Conservation (phyloP, 192 early-diverging fungal genomes). For the Coemansia erecta region DNA sequence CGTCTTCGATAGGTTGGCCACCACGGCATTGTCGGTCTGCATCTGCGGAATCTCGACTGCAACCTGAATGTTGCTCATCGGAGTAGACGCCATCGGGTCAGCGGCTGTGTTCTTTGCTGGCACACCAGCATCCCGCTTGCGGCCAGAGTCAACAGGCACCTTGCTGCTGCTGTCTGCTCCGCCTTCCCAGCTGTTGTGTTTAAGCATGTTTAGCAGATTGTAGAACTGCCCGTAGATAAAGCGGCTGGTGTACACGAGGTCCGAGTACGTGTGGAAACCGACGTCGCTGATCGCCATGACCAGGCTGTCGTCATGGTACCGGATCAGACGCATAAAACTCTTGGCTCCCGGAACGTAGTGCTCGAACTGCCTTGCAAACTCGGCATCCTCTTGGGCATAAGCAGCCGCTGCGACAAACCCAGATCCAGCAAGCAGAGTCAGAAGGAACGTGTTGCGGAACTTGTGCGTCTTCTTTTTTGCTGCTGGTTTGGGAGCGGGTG, state of each 20-base stretch:
- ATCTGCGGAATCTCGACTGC: constrained; percentile 49
- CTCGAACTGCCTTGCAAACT: constrained; percentile 61
- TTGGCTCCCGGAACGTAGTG: constrained; percentile 59
- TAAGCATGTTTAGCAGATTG: constrained; percentile 52
- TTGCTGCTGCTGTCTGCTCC: constrained; percentile 31
- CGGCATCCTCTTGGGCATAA: constrained; percentile 39
- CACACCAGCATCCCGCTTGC: constrained; percentile 5
- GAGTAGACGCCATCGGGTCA: constrained; percentile 14
- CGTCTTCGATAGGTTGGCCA: constrained; percentile 30
- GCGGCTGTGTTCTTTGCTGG: constrained; percentile 2
- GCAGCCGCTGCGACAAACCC: constrained; percentile 46
- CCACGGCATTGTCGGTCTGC: constrained; percentile 31
- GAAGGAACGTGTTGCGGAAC: constrained; percentile 34
- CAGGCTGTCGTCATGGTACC: constrained; percentile 53
- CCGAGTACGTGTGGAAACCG: constrained; percentile 58
- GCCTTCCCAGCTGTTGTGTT: constrained; percentile 47
- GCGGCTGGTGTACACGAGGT: constrained; percentile 42
- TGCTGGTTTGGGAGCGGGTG: constrained; percentile 30
- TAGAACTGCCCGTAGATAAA: constrained; percentile 53
- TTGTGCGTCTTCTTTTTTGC: constrained; percentile 39
- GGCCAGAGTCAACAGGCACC: constrained; percentile 7
- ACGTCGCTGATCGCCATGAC: constrained; percentile 54
- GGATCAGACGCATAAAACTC: constrained; percentile 54
- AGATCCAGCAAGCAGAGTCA: constrained; percentile 27
- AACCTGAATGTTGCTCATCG: constrained; percentile 29